Conservation (phyloP, 257 asterid genomes). For the Forsythia suspensa region DNA sequence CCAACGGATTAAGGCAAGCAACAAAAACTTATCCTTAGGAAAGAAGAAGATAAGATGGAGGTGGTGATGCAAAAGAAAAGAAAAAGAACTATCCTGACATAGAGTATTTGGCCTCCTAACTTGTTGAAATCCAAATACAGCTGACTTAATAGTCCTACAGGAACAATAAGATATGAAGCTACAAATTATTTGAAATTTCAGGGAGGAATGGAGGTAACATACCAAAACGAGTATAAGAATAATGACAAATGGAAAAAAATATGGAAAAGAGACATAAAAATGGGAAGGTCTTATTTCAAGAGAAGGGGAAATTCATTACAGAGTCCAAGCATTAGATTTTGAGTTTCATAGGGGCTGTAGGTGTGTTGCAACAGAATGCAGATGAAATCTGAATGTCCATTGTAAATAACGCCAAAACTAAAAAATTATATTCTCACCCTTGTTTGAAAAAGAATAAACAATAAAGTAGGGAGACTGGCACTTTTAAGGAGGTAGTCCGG, state of each 20-base stretch:
- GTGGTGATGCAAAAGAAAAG: neutral
- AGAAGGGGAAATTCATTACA: neutral
- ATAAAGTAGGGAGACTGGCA: neutral
- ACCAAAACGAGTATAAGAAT: neutral
- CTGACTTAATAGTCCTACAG: neutral
- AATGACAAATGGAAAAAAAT: neutral
- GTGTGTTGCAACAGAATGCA: conserved; percentile 15
- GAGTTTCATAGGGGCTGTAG: neutral
- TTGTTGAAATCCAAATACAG: neutral
- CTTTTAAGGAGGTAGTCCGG: neutral
- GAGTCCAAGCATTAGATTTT: no score
- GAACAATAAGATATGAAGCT: neutral
- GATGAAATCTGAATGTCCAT: neutral
- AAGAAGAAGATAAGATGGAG: neutral
- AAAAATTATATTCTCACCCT: neutral
- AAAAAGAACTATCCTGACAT: neutral
- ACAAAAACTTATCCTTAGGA: neutral
- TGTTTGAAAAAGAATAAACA: neutral
- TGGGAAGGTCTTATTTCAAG: neutral
- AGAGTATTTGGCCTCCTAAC: neutral
- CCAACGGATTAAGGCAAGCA: neutral
- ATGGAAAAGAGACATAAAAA: neutral
- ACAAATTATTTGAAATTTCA: neutral
- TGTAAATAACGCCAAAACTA: neutral
- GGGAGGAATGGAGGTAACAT: conserved; percentile 1